phyloP scores from a whole-genome alignment of 2,329 filamentous ascomycete species.

The Verticillium alfalfae region DNA sequence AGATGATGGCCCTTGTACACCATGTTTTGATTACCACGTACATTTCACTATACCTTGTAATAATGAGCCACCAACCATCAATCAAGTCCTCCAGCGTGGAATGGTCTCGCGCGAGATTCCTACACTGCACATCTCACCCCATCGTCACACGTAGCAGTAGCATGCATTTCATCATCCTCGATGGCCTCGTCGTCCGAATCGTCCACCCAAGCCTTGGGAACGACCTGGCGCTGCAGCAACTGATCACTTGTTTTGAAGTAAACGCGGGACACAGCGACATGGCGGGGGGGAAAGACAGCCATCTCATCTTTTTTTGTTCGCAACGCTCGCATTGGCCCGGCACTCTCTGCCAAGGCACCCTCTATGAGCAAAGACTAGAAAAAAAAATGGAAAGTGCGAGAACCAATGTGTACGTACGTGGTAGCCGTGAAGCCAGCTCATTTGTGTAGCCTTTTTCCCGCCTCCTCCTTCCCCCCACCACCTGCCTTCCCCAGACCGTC shows the following conservation, averaged over 20 bases:
- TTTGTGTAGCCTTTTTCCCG: slow-evolving; percentile 1
- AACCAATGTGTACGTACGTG: background rate
- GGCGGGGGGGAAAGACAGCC: background rate
- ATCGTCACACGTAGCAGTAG: background rate
- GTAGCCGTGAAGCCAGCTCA: slow-evolving; percentile 3
- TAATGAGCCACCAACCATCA: background rate
- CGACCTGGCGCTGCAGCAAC: no score
- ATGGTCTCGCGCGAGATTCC: background rate
- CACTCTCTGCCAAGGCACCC: background rate
- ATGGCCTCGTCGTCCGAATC: no score
- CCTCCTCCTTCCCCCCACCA: background rate
- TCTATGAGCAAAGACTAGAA: background rate
- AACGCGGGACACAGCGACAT: no score
- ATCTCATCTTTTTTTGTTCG: background rate
- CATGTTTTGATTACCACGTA: background rate
- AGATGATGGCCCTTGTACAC: background rate
- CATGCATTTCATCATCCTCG: no score
- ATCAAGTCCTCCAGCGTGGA: background rate
- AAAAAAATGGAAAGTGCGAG: background rate
- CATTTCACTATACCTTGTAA: background rate
- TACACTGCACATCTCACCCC: background rate
- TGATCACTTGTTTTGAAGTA: no score
- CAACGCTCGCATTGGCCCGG: background rate
- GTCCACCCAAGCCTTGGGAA: no score
- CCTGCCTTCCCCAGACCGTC: background rate